Evolutionary conservation across 73 alveolate genomes (phyloP).

Genomic region (Paramecium tetraurelia): DNA sequence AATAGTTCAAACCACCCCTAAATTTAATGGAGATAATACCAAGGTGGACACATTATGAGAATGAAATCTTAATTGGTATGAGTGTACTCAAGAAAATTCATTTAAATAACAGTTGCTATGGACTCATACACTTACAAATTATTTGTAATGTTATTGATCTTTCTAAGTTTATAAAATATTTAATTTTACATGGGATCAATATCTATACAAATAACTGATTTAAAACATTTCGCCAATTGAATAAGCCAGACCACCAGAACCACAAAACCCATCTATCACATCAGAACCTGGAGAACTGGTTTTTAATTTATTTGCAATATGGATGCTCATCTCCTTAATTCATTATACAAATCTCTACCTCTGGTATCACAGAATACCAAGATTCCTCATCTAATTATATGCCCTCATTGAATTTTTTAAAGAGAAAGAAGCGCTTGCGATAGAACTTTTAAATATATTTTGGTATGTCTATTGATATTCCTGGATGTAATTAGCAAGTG

Average conservation of each 20-base stretch:
- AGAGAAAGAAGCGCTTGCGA: slow-evolving; percentile 44
- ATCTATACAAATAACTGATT: slow-evolving; percentile 29
- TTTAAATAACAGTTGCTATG: neutral
- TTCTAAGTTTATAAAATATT: neutral
- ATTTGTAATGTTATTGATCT: slow-evolving; percentile 20
- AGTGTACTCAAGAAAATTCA: neutral
- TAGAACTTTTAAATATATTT: slow-evolving; percentile 30
- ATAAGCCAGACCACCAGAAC: slow-evolving; percentile 48
- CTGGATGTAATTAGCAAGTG: neutral
- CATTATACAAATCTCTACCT: neutral
- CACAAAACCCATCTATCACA: slow-evolving; percentile 37
- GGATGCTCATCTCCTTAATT: slow-evolving; percentile 37
- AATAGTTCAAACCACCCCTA: slow-evolving; percentile 34
- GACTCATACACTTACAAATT: slow-evolving; percentile 9
- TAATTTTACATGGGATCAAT: slow-evolving; percentile 28
- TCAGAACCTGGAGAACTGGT: neutral
- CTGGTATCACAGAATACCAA: slow-evolving; percentile 52
- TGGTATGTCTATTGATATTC: slow-evolving; percentile 9
- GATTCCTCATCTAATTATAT: slow-evolving; percentile 43
- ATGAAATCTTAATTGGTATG: neutral
- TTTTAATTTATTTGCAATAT: neutral
- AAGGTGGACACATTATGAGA: slow-evolving; percentile 35
- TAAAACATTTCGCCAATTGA: neutral
- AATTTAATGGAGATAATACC: neutral
- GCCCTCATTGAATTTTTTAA: slow-evolving; percentile 37